These are phyloP conservation scores for Ochetophila trinervis DNA, from an alignment of 306 rosid genomes.

Conservation along the genomic window DNA sequence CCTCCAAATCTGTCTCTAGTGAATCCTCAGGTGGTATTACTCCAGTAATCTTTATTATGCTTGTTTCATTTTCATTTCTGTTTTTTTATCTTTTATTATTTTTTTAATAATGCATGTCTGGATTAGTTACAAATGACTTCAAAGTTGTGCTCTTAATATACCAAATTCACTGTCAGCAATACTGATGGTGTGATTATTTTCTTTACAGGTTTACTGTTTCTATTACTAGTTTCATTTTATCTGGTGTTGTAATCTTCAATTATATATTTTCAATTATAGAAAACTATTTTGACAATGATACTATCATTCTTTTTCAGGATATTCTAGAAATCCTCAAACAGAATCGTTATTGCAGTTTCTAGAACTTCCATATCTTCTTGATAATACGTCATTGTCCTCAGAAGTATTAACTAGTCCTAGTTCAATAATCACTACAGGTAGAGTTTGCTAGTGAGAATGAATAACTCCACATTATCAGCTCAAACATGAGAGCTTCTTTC, in stretches of 20 bases:
- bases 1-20: conserved; percentile 38
- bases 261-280: no score
- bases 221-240: no score
- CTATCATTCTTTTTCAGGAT: conserved; percentile 40
- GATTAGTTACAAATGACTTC: no score
- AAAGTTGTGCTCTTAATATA: no score
- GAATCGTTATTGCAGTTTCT: conserved; percentile 73
- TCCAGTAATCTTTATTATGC: conserved; percentile 9
- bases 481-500: background rate
- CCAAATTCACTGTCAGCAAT: no score
- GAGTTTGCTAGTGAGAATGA: background rate
- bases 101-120: no score
- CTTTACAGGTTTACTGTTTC: no score
- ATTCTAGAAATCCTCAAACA: conserved; percentile 74
- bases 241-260: no score
- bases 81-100: no score
- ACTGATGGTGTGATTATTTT: no score
- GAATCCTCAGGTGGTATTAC: conserved; percentile 41
- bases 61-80: background rate
- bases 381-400: conserved; percentile 39
- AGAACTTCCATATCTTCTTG: conserved; percentile 89
- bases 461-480: background rate
- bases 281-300: background rate
- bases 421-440: conserved; percentile 53
- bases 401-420: conserved; percentile 39